Percentiles rank a stretch among this genome's conserved stretches.
Evolutionary conservation across 805 yeast species (phyloP).

Genomic region (Torulaspora microellipsoides): DNA sequence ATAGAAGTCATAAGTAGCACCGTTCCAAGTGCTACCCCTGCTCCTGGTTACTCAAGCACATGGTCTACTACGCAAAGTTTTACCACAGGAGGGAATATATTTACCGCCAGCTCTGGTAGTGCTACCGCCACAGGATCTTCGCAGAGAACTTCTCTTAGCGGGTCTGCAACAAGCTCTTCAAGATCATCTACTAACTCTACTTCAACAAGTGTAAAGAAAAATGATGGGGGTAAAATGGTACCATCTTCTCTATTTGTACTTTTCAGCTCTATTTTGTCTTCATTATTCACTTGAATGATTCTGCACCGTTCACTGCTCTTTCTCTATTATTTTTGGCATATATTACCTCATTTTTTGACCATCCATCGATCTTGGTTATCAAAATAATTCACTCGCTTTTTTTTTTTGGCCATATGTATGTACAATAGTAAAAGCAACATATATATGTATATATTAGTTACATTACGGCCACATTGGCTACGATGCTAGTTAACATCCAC

Average conservation of each 20-base stretch:
- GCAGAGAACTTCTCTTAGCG: conserved; percentile 1
- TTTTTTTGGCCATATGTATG: no score
- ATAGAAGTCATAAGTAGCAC: conserved; percentile 23
- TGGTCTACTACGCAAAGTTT: conserved; percentile 31
- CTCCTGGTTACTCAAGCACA: conserved; percentile 45
- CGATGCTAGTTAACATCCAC: no score
- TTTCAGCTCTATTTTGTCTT: conserved; percentile 2
- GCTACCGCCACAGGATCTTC: not conserved
- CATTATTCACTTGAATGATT: conserved; percentile 4
- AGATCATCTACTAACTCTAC: not conserved
- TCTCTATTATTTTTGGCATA: no score
- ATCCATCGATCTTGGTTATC: no score
- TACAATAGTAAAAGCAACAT: no score
- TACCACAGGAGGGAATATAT: conserved; percentile 29
- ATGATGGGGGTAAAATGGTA: conserved; percentile 4
- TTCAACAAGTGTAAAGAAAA: not conserved
- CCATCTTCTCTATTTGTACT: conserved; percentile 6
- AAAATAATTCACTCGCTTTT: no score
- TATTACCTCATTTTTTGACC: no score
- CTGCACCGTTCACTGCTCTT: not conserved
- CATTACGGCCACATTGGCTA: no score
- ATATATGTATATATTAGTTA: no score
- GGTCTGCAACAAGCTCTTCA: conserved; percentile 3
- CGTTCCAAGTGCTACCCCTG: conserved; percentile 48
- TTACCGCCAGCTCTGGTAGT: conserved; percentile 13